phyloP scores from a whole-genome alignment of 345 rosid species.

The Gossypium turneri region DNA sequence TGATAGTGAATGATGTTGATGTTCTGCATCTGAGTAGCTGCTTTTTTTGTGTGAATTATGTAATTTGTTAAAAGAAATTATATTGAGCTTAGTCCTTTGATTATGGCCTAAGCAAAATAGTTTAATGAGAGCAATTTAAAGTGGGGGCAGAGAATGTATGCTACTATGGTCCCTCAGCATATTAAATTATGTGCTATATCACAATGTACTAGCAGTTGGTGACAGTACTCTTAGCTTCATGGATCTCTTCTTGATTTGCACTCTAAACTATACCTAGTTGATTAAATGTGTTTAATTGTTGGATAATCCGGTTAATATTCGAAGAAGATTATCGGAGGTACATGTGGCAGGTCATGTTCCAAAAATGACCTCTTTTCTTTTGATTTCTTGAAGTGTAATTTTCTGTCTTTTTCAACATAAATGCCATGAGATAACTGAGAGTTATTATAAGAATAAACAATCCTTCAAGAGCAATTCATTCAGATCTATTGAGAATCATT shows the following conservation, averaged over 20 bases:
- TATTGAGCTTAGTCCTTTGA: neutral
- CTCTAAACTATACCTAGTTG: neutral
- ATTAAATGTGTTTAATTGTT: neutral
- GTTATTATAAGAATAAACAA: neutral
- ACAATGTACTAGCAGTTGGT: neutral
- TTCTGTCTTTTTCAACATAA: constrained; percentile 6
- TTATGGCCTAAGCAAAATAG: neutral
- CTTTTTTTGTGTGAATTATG: neutral
- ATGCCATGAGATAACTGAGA: neutral
- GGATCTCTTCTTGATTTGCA: neutral
- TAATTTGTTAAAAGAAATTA: neutral
- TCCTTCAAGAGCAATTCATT: neutral
- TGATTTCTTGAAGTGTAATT: neutral
- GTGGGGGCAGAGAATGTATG: constrained; percentile 3
- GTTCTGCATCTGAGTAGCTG: neutral
- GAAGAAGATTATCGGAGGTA: neutral
- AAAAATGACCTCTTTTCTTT: neutral
- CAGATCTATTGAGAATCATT: neutral
- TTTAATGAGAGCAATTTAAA: neutral
- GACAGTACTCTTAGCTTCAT: neutral
- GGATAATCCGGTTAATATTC: neutral
- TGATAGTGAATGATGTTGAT: constrained; percentile 5
- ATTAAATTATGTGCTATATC: neutral
- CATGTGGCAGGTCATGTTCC: neutral
- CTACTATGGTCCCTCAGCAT: neutral